Base-by-base conservation (phyloP, 1,139 yeast species). In the Sugiyamaella japonica region DNA sequence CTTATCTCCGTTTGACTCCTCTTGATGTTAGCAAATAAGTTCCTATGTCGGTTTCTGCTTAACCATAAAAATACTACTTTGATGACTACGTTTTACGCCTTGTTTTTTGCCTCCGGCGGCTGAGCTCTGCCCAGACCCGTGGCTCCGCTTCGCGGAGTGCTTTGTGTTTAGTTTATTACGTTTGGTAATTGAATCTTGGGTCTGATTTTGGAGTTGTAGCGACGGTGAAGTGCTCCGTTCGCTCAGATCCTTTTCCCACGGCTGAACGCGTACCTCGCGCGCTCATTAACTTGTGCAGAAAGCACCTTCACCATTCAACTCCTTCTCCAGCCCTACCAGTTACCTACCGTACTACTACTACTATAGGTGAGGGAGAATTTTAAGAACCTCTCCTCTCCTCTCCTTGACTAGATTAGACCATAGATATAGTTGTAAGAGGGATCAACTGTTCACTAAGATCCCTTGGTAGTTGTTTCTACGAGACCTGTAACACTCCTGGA, bases 1-100 rank as follows among this genome's bases (percentile, higher is more conserved):
- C 91, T 56, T 88, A 88, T 78, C 79, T 88, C 71, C 79, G 85
- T 65, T 70, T 82, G 68, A 80, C 85, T 47, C 80, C 80, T 48
- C 66, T 76, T 32, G 69, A 64, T 25, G 45, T 50, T 29, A 48
- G 38, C 37, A 42, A 53, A 17, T 45, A 50, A 44, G 8, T 20
- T 29, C 7, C 8, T n/a, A 29, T 29, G 15, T 48, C 15, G 16
- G 8, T 29, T 40, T 48, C 16, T 20, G 12, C 31, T 29, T 36
- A n/a, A 25, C 15, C 36, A 50, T 17, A 47, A 20, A 46, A 20
- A 20, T 20, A 20, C 25, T 20, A 20, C 25, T 20, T 20, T 20
- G 25, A 20, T 20, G 25, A 20, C 25, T 20, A 20, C 6, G 25
- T 20, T 20, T n/a, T 20, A 20, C 25, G 25, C 25, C 25, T 20